Percentiles rank a stretch among this genome's conserved stretches.
These are phyloP conservation scores for Aspergillus mulundensis DNA, from an alignment of 495 filamentous ascomycete species.

Conservation along the genomic window DNA sequence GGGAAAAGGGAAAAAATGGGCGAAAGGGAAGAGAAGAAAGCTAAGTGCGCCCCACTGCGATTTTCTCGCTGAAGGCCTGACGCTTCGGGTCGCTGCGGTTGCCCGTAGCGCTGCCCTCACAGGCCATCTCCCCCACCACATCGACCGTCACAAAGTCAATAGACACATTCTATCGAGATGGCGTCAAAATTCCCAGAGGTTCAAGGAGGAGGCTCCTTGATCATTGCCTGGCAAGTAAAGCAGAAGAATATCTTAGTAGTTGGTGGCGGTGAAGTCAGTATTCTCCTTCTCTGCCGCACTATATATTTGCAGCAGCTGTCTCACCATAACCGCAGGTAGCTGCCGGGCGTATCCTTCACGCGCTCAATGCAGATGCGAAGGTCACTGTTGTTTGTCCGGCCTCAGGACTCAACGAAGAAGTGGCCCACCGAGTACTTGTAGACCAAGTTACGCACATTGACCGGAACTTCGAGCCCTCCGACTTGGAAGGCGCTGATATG, in stretches of 20 bases:
- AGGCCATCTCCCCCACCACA: background rate
- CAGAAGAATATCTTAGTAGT: slow-evolving; percentile 81
- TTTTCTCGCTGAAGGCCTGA: background rate
- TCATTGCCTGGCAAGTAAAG: slow-evolving; percentile 90
- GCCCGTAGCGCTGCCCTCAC: background rate
- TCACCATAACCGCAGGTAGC: slow-evolving; percentile 62
- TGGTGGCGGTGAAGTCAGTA: slow-evolving; percentile 82
- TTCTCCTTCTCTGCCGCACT: background rate
- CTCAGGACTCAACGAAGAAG: slow-evolving; percentile 81
- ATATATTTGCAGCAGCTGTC: slow-evolving; percentile 12
- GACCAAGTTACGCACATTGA: slow-evolving; percentile 72
- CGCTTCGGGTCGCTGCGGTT: background rate
- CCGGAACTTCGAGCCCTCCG: slow-evolving; percentile 73
- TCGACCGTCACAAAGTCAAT: background rate
- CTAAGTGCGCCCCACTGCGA: background rate
- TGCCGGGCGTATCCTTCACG: slow-evolving; percentile 85
- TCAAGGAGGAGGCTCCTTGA: slow-evolving; percentile 85
- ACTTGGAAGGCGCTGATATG: slow-evolving; percentile 78
- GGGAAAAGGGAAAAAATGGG: slow-evolving; percentile 1
- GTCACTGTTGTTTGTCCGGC: slow-evolving; percentile 80
- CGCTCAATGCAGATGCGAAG: slow-evolving; percentile 89
- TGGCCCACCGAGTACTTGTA: slow-evolving; percentile 70
- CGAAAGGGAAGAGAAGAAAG: slow-evolving; percentile 9
- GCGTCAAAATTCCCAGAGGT: slow-evolving; percentile 66
- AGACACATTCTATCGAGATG: slow-evolving; percentile 37